These are phyloP conservation scores for Parietichytrium sp. DNA, from an alignment of 108 stramenopile genomes.

Conservation along the genomic window DNA sequence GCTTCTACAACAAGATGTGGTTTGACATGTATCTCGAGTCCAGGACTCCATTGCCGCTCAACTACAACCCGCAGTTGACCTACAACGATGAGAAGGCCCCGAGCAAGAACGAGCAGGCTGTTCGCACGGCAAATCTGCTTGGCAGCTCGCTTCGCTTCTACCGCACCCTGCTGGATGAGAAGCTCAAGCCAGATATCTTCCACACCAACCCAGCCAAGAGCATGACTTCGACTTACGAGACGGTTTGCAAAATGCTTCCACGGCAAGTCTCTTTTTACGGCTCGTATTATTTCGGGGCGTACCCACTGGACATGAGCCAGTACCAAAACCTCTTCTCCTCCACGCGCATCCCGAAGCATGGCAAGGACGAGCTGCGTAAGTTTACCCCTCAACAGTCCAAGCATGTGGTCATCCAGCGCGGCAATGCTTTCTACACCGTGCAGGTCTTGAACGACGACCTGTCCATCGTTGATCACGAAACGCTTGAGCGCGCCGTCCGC, in stretches of 20 bases:
- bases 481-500: constrained; percentile 49
- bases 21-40: constrained; percentile 54
- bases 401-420: constrained; percentile 39
- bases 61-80: constrained; percentile 52
- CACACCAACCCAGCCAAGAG: background rate
- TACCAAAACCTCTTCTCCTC: constrained; percentile 40
- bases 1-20: constrained; percentile 56
- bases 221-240: background rate
- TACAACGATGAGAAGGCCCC: constrained; percentile 47
- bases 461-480: constrained; percentile 51
- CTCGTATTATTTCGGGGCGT: constrained; percentile 31
- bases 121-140: constrained; percentile 14
- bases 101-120: constrained; percentile 52
- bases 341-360: constrained; percentile 39
- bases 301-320: constrained; percentile 45
- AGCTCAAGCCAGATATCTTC: constrained; percentile 40
- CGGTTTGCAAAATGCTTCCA: constrained; percentile 3
- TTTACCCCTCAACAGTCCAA: background rate
- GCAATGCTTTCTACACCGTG: constrained; percentile 35
- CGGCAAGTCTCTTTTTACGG: constrained; percentile 25
- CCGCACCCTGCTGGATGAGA: background rate
- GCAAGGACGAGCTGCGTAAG: constrained; percentile 33
- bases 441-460: constrained; percentile 48
- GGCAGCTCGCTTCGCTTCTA: constrained; percentile 27
- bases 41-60: constrained; percentile 54